phyloP scores from a whole-genome alignment of 768 basidiomycete species.

The Mycena capillaripes region DNA sequence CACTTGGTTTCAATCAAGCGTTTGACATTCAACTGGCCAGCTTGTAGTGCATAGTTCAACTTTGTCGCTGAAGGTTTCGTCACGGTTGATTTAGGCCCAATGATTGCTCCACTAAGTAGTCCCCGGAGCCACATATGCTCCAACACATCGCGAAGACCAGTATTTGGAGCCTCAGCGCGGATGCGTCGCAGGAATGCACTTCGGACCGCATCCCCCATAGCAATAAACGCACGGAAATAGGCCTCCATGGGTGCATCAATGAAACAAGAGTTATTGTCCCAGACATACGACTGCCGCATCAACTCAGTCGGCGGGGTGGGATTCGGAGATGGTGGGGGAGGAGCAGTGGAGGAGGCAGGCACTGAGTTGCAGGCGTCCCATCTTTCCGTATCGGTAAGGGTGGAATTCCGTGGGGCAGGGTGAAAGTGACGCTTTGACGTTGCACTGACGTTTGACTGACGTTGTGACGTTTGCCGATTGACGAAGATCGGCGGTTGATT shows the following conservation, averaged over 20 bases:
- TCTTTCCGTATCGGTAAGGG: not conserved
- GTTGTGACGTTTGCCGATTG: too few species aligned
- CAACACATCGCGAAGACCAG: not conserved
- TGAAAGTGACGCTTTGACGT: too few species aligned
- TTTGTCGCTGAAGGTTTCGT: not conserved
- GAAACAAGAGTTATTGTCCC: too few species aligned
- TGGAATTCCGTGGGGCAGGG: not conserved
- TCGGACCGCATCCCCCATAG: too few species aligned
- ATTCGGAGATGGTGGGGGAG: not conserved
- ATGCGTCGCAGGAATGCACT: not conserved
- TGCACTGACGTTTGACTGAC: too few species aligned
- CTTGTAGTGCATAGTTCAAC: not conserved
- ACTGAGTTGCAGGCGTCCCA: not conserved
- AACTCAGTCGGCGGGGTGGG: not conserved
- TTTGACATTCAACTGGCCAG: too few species aligned
- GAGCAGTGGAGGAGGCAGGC: not conserved
- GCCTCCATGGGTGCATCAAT: too few species aligned
- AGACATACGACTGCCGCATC: too few species aligned
- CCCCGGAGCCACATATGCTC: conserved; percentile 11
- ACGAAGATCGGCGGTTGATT: too few species aligned
- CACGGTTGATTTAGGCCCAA: not conserved
- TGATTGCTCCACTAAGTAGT: not conserved
- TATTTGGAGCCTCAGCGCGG: not conserved
- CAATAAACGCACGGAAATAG: too few species aligned
- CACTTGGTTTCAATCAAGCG: not conserved